Base-by-base conservation (phyloP, 2,329 filamentous ascomycete genomes). In the Nigrospora oryzae region DNA sequence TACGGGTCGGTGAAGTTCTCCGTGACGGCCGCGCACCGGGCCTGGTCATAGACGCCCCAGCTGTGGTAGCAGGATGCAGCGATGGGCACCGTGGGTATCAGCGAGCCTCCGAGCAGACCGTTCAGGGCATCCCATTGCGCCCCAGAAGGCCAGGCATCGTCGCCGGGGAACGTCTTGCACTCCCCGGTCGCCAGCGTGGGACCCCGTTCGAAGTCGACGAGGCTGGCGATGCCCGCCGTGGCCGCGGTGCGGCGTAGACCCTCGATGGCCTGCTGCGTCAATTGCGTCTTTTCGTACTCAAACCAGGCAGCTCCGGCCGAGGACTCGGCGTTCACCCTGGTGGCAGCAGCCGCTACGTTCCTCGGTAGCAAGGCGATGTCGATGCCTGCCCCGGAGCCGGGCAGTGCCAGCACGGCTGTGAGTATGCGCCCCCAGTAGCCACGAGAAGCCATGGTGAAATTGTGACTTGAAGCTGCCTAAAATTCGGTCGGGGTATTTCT, bases 11-110 rank as follows among this genome's bases (percentile, higher is more conserved):
- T 47, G 56, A 60, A 64, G 17, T 59, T 54, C 10, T 43, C 43
- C 1, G 46, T 44, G 1, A 65, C 32, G 14, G 47, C 49, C 11
- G 34, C 38, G 15, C 62, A 65, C 15, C 50, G 49, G 30, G 49
- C 44, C 34, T 53, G 44, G 30, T 63, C 47, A 40, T 56, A 56
- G 15, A 52, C 47, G 11, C 47, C 47, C 28, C 51, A 49, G 36
- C 49, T 50, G 1, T 51, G 31, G 32, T 63, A 64, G 48, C 62
- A 65, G 6, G 56, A 41, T 3, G 60, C 56, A 3, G 55, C 59
- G 3, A 61, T 46, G 1, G 61, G 62, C 1, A 57, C 46, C 1
- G 59, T 60, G 43, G 57, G 50, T 23, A 63, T 58, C 4, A 64
- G 45, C 15, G 53, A 51, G 11, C 56, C 57, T 23, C 56, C 59